These are phyloP conservation scores for Theileria annulata DNA, from an alignment of 169 alveolate genomes.

Conservation along the genomic window DNA sequence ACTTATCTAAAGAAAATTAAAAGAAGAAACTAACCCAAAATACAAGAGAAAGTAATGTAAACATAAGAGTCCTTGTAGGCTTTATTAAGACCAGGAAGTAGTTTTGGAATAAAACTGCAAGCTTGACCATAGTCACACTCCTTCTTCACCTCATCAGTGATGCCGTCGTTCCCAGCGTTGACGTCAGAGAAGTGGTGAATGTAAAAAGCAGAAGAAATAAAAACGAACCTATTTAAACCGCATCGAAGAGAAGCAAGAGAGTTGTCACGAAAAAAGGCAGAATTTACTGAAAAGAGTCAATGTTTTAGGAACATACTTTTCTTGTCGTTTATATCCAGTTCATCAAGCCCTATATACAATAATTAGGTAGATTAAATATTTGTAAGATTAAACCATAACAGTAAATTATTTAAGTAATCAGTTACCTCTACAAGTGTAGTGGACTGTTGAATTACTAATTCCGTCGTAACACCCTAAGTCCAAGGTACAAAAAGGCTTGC, in stretches of 20 bases:
- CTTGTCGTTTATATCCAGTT: slow-evolving; percentile 6
- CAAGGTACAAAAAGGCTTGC: background rate
- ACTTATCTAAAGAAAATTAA: slow-evolving; percentile 12
- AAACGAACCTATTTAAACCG: slow-evolving; percentile 7
- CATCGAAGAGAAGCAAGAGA: slow-evolving; percentile 17
- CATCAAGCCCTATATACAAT: slow-evolving; percentile 22
- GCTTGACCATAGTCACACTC: slow-evolving; percentile 36
- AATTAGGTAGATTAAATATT: background rate
- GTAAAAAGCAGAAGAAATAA: slow-evolving; percentile 19
- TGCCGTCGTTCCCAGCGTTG: background rate
- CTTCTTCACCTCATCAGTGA: slow-evolving; percentile 25
- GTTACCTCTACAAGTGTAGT: slow-evolving; percentile 46
- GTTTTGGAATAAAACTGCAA: slow-evolving; percentile 35
- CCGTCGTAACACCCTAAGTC: slow-evolving; percentile 9
- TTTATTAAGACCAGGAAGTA: background rate
- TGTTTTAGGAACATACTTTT: slow-evolving; percentile 11
- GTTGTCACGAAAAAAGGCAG: slow-evolving; percentile 24
- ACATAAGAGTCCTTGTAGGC: slow-evolving; percentile 11
- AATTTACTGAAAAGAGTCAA: background rate
- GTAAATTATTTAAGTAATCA: background rate
- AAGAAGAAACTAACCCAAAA: slow-evolving; percentile 26
- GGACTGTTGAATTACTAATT: background rate
- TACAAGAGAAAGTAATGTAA: slow-evolving; percentile 25
- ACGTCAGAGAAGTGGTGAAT: background rate
- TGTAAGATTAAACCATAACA: background rate